phyloP scores from a whole-genome alignment of 2,329 filamentous ascomycete genomes.

The Aspergillus tubingensis region DNA sequence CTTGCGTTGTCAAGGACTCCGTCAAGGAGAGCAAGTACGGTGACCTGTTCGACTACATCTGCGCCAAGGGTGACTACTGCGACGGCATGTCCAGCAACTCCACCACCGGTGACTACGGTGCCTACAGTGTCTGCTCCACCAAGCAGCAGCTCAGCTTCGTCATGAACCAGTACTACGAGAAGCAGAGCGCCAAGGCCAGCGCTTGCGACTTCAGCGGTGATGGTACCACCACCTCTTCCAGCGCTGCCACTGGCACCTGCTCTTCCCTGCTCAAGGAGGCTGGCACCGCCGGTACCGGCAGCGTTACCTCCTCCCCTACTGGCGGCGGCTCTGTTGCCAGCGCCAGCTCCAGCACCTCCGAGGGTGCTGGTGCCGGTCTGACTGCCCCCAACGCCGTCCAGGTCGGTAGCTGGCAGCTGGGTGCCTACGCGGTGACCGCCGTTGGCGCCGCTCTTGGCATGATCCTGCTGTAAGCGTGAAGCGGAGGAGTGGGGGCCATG shows the following conservation, averaged over 20 bases:
- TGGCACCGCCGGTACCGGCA: constrained; percentile 43
- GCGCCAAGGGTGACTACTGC: constrained; percentile 40
- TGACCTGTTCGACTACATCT: constrained; percentile 64
- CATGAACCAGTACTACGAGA: constrained; percentile 50
- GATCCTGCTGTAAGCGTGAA: constrained; percentile 47
- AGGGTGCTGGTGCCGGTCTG: constrained; percentile 35
- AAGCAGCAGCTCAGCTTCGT: constrained; percentile 50
- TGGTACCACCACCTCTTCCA: constrained; percentile 38
- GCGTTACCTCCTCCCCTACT: constrained; percentile 40
- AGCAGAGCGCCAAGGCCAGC: constrained; percentile 31
- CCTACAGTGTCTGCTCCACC: constrained; percentile 51
- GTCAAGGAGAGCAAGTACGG: constrained; percentile 57
- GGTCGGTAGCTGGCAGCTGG: constrained; percentile 45
- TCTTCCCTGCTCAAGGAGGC: constrained; percentile 40
- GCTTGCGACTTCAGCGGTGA: constrained; percentile 51
- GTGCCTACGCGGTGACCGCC: constrained; percentile 47
- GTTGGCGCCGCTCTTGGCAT: constrained; percentile 48
- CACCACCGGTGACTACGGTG: constrained; percentile 47
- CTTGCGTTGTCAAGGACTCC: constrained; percentile 66
- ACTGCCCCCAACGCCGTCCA: constrained; percentile 38
- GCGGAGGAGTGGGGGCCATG: neutral
- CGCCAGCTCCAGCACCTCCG: constrained; percentile 25
- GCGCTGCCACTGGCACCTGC: constrained; percentile 37
- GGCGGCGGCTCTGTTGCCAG: constrained; percentile 24
- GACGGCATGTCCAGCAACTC: constrained; percentile 43